A percentile compares a stretch with the other conserved stretches of the same genome.
Conservation (phyloP, 768 basidiomycete species). For the Coprinopsis cinerea region DNA sequence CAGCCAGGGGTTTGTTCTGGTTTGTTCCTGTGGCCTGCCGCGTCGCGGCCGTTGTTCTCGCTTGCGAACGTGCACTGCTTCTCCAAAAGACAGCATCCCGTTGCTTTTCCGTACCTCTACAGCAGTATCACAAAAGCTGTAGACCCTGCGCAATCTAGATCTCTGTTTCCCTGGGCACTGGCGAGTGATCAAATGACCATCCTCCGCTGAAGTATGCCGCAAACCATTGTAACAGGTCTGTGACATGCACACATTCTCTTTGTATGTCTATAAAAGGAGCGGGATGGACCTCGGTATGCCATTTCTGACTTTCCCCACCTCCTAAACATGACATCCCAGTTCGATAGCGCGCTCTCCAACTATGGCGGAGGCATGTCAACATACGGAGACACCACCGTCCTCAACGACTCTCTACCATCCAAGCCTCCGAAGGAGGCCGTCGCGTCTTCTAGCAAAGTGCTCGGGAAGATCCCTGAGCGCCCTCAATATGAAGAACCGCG, state of each 20-base stretch:
- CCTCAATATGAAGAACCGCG: conserved; percentile 4
- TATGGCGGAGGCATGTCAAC: conserved; percentile 28
- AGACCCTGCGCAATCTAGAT: too few relatives aligned
- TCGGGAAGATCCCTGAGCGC: conserved; percentile 9
- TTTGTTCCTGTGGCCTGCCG: too few relatives aligned
- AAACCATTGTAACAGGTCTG: not conserved
- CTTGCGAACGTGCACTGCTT: too few relatives aligned
- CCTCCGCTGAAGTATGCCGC: too few relatives aligned
- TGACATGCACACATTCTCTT: not conserved
- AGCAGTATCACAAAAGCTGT: too few relatives aligned
- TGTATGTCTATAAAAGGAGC: not conserved
- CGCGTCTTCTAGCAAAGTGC: conserved; percentile 6
- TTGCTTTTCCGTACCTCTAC: too few relatives aligned
- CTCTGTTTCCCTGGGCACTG: too few relatives aligned
- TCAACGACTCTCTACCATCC: conserved; percentile 15
- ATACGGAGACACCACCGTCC: not conserved
- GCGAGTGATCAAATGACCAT: too few relatives aligned
- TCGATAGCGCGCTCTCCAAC: conserved; percentile 40
- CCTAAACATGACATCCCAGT: conserved; percentile 26
- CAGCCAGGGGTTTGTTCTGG: too few relatives aligned
- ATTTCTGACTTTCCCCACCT: not conserved
- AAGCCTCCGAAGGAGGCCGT: conserved; percentile 16
- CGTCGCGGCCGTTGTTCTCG: too few relatives aligned
- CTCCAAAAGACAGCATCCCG: too few relatives aligned
- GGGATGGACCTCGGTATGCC: not conserved